Conservation (phyloP, 2,329 filamentous ascomycete genomes). For the Corniculantispora saksenae region DNA sequence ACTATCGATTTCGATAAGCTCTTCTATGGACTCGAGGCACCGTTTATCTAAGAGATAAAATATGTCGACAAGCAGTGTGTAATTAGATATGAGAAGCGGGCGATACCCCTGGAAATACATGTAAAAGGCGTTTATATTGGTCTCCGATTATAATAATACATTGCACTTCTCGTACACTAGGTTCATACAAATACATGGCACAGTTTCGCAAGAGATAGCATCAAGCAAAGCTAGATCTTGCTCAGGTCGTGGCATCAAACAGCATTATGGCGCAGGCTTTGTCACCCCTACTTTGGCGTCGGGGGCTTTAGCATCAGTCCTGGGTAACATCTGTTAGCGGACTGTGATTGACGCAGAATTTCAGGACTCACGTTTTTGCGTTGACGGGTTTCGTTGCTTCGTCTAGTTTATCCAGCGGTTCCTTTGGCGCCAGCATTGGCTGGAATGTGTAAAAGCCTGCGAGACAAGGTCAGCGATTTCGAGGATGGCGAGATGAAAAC, state of each 20-base stretch:
- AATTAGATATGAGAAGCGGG: neutral
- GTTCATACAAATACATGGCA: neutral
- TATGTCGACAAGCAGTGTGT: neutral
- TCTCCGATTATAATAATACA: neutral
- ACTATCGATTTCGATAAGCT: slow-evolving; percentile 38
- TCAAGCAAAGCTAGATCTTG: no score
- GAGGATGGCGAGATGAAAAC: neutral
- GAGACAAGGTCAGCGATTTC: neutral
- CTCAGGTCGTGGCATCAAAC: neutral
- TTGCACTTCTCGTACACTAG: neutral
- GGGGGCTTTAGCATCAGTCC: neutral
- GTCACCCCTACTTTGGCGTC: neutral
- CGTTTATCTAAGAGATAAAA: slow-evolving; percentile 29
- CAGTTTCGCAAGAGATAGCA: neutral
- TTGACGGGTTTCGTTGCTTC: neutral
- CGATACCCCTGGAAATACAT: neutral
- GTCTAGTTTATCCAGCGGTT: neutral
- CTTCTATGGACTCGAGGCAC: slow-evolving; percentile 36
- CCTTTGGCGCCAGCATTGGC: slow-evolving; percentile 32
- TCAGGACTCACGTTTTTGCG: neutral
- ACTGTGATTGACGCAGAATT: neutral
- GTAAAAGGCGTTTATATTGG: neutral
- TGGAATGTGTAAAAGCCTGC: slow-evolving; percentile 41
- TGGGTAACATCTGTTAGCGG: neutral
- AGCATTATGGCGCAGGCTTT: slow-evolving; percentile 1